These are phyloP conservation scores for Leucoagaricus sp. DNA, from an alignment of 1,284 basidiomycete species.

Conservation along the genomic window DNA sequence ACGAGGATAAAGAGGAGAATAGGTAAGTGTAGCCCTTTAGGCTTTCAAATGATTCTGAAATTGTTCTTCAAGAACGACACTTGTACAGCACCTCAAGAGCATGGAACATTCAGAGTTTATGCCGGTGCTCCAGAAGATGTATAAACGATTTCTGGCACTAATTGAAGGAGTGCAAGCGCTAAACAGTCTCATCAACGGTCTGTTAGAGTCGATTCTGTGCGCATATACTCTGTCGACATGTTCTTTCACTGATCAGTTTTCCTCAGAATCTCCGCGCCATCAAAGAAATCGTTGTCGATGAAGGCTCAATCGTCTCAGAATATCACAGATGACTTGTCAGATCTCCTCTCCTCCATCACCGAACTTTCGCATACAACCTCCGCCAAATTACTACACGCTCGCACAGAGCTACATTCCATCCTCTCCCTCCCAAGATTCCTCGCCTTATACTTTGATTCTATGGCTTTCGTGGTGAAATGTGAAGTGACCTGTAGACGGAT, in stretches of 20 bases:
- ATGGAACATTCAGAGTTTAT: constrained; percentile 77
- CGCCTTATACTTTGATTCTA: constrained; percentile 81
- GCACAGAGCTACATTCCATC: constrained; percentile 77
- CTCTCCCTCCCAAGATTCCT: constrained; percentile 79
- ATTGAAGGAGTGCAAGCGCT: constrained; percentile 77
- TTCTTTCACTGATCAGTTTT: constrained; percentile 13
- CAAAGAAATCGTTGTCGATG: background rate
- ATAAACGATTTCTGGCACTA: constrained; percentile 65
- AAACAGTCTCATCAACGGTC: constrained; percentile 58
- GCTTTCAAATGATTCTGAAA: background rate
- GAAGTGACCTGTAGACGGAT: constrained; percentile 87
- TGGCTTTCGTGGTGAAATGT: constrained; percentile 87
- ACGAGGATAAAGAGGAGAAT: constrained; percentile 22
- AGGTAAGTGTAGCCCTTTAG: background rate
- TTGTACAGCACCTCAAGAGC: constrained; percentile 61
- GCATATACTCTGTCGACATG: constrained; percentile 16
- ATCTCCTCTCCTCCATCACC: constrained; percentile 77
- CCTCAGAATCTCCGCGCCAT: background rate
- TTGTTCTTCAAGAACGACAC: constrained; percentile 34
- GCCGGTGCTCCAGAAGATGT: constrained; percentile 62
- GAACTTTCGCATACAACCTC: constrained; percentile 84
- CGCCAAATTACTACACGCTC: constrained; percentile 75
- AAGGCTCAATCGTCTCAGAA: constrained; percentile 29
- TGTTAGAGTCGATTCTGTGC: constrained; percentile 53
- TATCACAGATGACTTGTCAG: constrained; percentile 62